Percentiles rank a stretch among this genome's conserved stretches.
Conservation (phyloP, 192 early-diverging fungal genomes). For the Chytriomyces confervae region DNA sequence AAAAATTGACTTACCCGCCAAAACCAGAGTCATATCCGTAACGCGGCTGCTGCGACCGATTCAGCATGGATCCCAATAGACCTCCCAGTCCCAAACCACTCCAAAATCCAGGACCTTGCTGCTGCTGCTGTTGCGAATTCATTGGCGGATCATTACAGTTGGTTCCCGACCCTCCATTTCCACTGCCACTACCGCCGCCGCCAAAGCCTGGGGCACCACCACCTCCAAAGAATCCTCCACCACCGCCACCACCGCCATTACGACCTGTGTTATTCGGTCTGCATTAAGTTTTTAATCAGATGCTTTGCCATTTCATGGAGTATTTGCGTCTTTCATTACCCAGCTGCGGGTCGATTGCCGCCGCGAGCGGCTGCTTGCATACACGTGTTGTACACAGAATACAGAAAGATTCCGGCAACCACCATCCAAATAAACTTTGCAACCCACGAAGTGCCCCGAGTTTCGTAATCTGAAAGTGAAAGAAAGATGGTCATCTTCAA, state of each 20-base stretch:
- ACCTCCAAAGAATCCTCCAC: slow-evolving; percentile 11
- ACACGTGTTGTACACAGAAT: slow-evolving; percentile 24
- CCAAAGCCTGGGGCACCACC: slow-evolving; percentile 23
- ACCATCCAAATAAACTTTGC: slow-evolving; percentile 18
- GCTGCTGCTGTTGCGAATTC: slow-evolving; percentile 16
- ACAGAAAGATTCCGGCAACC: slow-evolving; percentile 23
- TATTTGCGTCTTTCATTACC: no score
- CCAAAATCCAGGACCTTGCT: not conserved
- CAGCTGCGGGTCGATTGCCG: no score
- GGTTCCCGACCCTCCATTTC: not conserved
- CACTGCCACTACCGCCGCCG: not conserved
- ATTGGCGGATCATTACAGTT: not conserved
- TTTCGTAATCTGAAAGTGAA: slow-evolving; percentile 1
- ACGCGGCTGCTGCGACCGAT: not conserved
- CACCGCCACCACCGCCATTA: slow-evolving; percentile 14
- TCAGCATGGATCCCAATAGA: slow-evolving; percentile 19
- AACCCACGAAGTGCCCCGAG: not conserved
- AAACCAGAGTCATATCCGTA: not conserved
- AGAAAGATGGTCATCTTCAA: not conserved
- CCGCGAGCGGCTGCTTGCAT: slow-evolving; percentile 10
- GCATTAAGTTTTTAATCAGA: no score
- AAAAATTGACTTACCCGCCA: no score
- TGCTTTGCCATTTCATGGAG: no score
- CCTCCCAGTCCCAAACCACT: not conserved
- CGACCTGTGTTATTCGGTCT: not conserved